Conservation (phyloP, 768 basidiomycete genomes). For the Artomyces pyxidatus region DNA sequence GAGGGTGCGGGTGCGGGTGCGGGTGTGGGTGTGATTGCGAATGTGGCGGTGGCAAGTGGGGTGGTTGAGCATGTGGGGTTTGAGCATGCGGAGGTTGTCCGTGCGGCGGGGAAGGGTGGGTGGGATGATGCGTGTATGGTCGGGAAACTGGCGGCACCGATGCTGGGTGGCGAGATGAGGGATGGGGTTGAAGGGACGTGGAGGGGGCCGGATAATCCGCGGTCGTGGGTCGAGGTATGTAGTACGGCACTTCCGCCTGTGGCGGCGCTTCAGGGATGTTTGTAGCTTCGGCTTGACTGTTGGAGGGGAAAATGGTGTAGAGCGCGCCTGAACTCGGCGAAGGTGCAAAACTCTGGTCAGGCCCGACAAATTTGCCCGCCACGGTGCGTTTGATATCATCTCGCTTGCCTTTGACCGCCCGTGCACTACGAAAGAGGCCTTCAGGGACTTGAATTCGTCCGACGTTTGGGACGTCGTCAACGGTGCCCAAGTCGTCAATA, state of each 20-base stretch:
- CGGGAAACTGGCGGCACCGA: background rate
- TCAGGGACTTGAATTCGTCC: slow-evolving; percentile 57
- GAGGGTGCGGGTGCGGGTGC: background rate
- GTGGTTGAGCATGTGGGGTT: background rate
- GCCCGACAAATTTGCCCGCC: background rate
- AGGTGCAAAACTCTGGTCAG: slow-evolving; percentile 6
- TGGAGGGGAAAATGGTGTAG: slow-evolving; percentile 15
- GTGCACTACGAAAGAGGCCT: slow-evolving; percentile 51
- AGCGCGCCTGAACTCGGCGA: slow-evolving; percentile 10
- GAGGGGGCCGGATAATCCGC: background rate
- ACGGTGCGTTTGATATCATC: slow-evolving; percentile 11
- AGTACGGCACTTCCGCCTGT: background rate
- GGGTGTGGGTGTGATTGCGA: background rate
- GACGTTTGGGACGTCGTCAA: slow-evolving; percentile 58
- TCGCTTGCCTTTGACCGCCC: slow-evolving; percentile 12
- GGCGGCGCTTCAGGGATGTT: background rate
- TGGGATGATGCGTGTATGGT: background rate
- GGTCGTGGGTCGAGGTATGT: background rate
- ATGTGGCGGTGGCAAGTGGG: background rate
- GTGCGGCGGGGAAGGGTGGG: background rate
- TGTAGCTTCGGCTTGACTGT: slow-evolving; percentile 5
- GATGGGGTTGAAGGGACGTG: background rate
- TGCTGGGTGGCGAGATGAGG: background rate
- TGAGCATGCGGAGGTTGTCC: no score
- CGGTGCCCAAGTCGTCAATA: slow-evolving; percentile 60